Conservation (phyloP, 2,329 filamentous ascomycete genomes). For the Huntiella savannae region DNA sequence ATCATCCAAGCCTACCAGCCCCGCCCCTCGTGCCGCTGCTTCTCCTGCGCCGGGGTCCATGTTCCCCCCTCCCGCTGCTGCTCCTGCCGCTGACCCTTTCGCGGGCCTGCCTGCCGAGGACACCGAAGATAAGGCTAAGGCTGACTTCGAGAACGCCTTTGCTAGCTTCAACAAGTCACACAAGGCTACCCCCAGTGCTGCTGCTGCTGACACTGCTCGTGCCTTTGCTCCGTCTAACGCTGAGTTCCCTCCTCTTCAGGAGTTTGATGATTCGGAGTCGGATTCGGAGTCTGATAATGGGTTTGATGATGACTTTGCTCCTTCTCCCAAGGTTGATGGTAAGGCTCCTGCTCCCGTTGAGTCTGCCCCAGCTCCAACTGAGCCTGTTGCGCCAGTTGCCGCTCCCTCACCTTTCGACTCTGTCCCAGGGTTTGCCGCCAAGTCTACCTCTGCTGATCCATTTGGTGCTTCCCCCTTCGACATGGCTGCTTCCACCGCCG, state of each 20-base stretch:
- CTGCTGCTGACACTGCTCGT: constrained; percentile 16
- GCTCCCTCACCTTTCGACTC: constrained; percentile 5
- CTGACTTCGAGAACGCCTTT: constrained; percentile 74
- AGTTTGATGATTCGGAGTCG: constrained; percentile 69
- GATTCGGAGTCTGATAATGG: constrained; percentile 62
- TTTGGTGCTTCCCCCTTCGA: constrained; percentile 20
- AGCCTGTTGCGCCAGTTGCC: constrained; percentile 5
- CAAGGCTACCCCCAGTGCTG: constrained; percentile 24
- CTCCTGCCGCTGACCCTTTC: constrained; percentile 6
- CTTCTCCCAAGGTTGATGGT: constrained; percentile 28
- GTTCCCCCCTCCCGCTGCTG: constrained; percentile 5
- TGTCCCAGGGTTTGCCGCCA: constrained; percentile 13
- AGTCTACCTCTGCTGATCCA: constrained; percentile 19
- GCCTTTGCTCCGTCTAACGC: constrained; percentile 31
- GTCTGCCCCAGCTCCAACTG: constrained; percentile 13
- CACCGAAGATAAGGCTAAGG: constrained; percentile 44
- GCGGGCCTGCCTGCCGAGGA: constrained; percentile 25
- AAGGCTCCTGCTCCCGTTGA: constrained; percentile 14
- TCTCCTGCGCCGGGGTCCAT: constrained; percentile 7
- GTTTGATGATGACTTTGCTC: constrained; percentile 85
- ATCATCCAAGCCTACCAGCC: constrained; percentile 11
- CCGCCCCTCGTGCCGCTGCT: not conserved
- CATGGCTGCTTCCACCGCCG: constrained; percentile 14
- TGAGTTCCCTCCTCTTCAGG: constrained; percentile 89
- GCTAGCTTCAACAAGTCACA: constrained; percentile 46